phyloP scores from a whole-genome alignment of 2,329 filamentous ascomycete species.

The Kalmusia sp. region DNA sequence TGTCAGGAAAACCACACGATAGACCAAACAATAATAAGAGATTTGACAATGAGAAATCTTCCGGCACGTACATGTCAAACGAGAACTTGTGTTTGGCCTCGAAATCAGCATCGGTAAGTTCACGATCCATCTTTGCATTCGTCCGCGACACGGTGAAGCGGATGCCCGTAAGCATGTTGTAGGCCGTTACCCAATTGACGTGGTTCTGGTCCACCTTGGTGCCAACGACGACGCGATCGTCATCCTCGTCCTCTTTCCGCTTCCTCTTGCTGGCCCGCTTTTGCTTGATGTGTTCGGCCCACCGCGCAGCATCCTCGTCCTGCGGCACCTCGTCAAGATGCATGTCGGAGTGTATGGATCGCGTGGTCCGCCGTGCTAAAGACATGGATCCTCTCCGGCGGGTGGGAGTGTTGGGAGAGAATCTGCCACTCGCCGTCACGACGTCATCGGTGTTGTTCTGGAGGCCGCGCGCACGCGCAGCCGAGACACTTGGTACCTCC shows the following conservation, averaged over 20 bases:
- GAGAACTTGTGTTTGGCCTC: slow-evolving; percentile 95
- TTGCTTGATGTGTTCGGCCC: slow-evolving; percentile 91
- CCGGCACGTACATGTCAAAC: slow-evolving; percentile 84
- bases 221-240: slow-evolving; percentile 86
- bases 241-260: slow-evolving; percentile 87
- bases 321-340: slow-evolving; percentile 82
- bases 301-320: slow-evolving; percentile 89
- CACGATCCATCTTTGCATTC: slow-evolving; percentile 93
- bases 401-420: slow-evolving; percentile 73
- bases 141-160: slow-evolving; percentile 95
- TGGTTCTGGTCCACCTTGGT: slow-evolving; percentile 98
- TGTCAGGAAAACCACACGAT: slow-evolving; percentile 16
- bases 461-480: slow-evolving; percentile 71
- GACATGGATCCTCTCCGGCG: slow-evolving; percentile 82
- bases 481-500: slow-evolving; percentile 78
- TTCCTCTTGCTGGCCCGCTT: slow-evolving; percentile 88
- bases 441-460: slow-evolving; percentile 61
- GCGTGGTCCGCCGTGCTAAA: slow-evolving; percentile 79
- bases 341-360: slow-evolving; percentile 84
- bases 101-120: slow-evolving; percentile 90
- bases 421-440: slow-evolving; percentile 76
- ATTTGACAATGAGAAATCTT: slow-evolving; percentile 22
- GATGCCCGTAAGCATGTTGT: slow-evolving; percentile 99
- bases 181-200: slow-evolving; percentile 95
- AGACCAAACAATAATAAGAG: slow-evolving; percentile 12